These are phyloP conservation scores for Pseudopyrenochaeta lycopersici DNA, from an alignment of 2,329 filamentous ascomycete species.

Conservation along the genomic window DNA sequence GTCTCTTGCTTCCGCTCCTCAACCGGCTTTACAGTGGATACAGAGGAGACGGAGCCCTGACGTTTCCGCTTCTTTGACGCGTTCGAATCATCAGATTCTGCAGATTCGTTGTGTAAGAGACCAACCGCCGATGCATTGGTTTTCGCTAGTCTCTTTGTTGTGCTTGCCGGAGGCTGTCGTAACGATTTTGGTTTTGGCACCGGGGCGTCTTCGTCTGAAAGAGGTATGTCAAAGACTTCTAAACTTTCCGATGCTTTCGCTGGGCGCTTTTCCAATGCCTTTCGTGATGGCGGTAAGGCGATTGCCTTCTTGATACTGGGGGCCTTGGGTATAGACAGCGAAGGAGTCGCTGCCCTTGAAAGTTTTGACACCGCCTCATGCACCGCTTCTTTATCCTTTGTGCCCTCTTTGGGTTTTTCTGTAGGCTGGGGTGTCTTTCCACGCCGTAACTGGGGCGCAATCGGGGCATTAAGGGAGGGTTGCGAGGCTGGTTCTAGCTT, in stretches of 20 bases:
- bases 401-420: constrained; percentile 5
- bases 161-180: constrained; percentile 17
- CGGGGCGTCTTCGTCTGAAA: constrained; percentile 35
- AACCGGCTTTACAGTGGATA: constrained; percentile 13
- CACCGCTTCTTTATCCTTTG: neutral
- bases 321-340: constrained; percentile 7
- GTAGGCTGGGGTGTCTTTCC: constrained; percentile 21
- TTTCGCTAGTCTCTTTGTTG: constrained; percentile 15
- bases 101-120: constrained; percentile 12
- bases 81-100: constrained; percentile 41
- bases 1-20: constrained; percentile 11
- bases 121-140: neutral
- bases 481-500: neutral
- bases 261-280: constrained; percentile 8
- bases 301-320: constrained; percentile 11
- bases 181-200: constrained; percentile 22
- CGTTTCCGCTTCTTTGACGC: constrained; percentile 44
- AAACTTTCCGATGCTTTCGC: constrained; percentile 9
- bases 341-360: constrained; percentile 25
- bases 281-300: constrained; percentile 7
- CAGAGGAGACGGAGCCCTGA: constrained; percentile 27
- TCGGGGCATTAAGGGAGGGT: neutral
- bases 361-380: constrained; percentile 12
- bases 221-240: constrained; percentile 37
- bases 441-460: constrained; percentile 4